A percentile compares a stretch with the other conserved stretches of the same genome.
phyloP scores from a whole-genome alignment of 805 yeast species.

The Cyberlindnera nakhonratchasimensis region DNA sequence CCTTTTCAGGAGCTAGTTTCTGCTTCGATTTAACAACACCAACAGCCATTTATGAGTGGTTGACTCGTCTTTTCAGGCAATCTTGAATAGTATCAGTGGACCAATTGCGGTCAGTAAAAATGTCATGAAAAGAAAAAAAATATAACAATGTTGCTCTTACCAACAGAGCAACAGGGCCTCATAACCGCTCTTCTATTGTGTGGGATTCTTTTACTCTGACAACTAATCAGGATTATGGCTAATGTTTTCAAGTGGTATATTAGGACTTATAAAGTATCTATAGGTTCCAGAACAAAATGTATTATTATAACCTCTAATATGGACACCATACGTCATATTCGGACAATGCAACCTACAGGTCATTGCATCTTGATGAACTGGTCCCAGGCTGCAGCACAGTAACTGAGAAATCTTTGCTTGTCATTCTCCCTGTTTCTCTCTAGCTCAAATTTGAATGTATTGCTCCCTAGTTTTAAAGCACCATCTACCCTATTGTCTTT shows the following conservation, averaged over 20 bases:
- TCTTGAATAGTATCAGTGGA: too few species aligned
- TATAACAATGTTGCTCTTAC: background rate
- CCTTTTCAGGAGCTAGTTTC: conserved; percentile 85
- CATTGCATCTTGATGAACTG: conserved; percentile 19
- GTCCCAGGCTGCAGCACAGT: conserved; percentile 37
- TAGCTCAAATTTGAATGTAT: conserved; percentile 25
- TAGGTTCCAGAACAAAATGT: too few species aligned
- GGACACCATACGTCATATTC: too few species aligned
- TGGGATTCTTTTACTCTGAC: too few species aligned
- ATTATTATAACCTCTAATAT: too few species aligned
- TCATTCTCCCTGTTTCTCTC: conserved; percentile 18
- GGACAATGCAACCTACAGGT: too few species aligned
- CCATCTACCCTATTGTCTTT: conserved; percentile 15
- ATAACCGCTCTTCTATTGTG: background rate
- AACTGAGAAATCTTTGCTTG: conserved; percentile 31
- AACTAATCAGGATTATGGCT: too few species aligned
- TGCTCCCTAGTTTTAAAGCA: conserved; percentile 21
- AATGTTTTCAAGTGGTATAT: too few species aligned
- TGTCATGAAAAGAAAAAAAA: conserved; percentile 4
- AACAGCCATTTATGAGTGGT: too few species aligned
- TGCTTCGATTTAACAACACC: conserved; percentile 43
- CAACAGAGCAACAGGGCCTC: conserved; percentile 4
- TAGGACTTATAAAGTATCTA: background rate
- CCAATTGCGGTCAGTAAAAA: conserved; percentile 7
- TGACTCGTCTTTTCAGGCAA: too few species aligned